A percentile compares a stretch with the other conserved stretches of the same genome.
These are phyloP conservation scores for Fusarium sp. DNA, from an alignment of 2,329 filamentous ascomycete species.

Conservation along the genomic window DNA sequence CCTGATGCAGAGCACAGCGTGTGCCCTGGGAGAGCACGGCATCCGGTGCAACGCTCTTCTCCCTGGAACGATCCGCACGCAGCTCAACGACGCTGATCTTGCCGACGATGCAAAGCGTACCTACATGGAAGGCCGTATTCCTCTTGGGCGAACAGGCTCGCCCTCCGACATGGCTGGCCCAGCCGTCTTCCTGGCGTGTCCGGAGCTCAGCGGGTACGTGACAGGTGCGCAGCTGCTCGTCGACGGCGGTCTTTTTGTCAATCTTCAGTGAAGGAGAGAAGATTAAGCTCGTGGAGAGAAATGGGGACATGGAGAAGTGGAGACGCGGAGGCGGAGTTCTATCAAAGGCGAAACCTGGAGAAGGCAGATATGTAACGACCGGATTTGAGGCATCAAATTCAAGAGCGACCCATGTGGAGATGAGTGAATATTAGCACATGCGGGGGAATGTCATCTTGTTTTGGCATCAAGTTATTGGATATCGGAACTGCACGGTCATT, in stretches of 20 bases:
- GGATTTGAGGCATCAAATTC: slow-evolving; percentile 3
- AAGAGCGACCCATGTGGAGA: slow-evolving; percentile 16
- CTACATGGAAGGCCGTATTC: slow-evolving; percentile 84
- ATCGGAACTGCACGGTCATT: slow-evolving; percentile 6
- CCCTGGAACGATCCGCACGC: slow-evolving; percentile 84
- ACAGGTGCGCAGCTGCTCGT: slow-evolving; percentile 86
- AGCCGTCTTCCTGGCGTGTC: slow-evolving; percentile 84
- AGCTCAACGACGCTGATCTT: slow-evolving; percentile 85
- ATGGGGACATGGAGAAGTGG: slow-evolving; percentile 25
- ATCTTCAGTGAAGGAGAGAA: slow-evolving; percentile 71
- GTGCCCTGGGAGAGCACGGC: slow-evolving; percentile 78
- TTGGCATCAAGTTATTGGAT: slow-evolving; percentile 18
- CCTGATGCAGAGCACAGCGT: slow-evolving; percentile 85
- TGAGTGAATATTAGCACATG: slow-evolving; percentile 9
- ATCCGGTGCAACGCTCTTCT: slow-evolving; percentile 87
- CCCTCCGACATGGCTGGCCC: slow-evolving; percentile 83
- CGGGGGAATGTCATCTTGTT: slow-evolving; percentile 2
- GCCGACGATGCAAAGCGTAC: slow-evolving; percentile 84
- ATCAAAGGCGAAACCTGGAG: slow-evolving; percentile 17
- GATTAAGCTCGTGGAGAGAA: slow-evolving; percentile 35
- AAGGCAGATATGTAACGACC: slow-evolving; percentile 1
- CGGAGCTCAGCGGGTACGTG: slow-evolving; percentile 81
- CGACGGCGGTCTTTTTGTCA: slow-evolving; percentile 90
- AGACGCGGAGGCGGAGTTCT: slow-evolving; percentile 22
- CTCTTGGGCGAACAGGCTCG: slow-evolving; percentile 77